phyloP scores from a whole-genome alignment of 176 grass and related monocot genomes.

The Aegilops longissima region DNA sequence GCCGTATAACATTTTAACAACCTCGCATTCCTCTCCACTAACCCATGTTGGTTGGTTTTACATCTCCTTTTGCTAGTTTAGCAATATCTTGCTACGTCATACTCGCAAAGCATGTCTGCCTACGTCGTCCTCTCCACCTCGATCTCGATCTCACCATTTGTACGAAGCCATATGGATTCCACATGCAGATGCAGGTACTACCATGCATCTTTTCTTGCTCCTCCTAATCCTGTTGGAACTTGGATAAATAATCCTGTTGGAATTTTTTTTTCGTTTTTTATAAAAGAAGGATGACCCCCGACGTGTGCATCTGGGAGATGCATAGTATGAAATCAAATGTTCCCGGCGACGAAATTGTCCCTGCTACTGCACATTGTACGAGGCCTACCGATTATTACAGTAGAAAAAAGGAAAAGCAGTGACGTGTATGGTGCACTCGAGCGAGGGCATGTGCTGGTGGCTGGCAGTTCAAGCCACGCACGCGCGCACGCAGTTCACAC shows the following conservation, averaged over 20 bases:
- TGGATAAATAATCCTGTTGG: no score
- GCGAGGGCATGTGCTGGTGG: conserved; percentile 3
- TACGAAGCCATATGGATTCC: conserved; percentile 11
- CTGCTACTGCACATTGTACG: background rate
- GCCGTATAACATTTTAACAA: background rate
- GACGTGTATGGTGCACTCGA: conserved; percentile 3
- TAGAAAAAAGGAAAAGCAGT: background rate
- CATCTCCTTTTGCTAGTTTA: conserved; percentile 27
- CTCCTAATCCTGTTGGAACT: background rate
- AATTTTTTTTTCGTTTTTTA: no score
- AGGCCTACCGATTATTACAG: background rate
- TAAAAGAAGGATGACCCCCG: no score
- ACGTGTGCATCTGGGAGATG: no score
- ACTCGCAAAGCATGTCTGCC: background rate
- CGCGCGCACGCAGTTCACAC: background rate
- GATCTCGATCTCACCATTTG: background rate
- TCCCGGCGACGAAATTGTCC: background rate
- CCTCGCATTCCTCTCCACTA: conserved; percentile 46
- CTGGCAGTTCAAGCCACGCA: background rate
- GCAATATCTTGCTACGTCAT: conserved; percentile 29
- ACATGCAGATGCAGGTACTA: background rate
- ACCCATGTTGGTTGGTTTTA: background rate
- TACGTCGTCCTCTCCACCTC: background rate
- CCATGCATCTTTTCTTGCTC: background rate
- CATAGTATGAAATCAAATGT: background rate